Conservation (phyloP, 2,329 filamentous ascomycete genomes). For the Periconia digitata region DNA sequence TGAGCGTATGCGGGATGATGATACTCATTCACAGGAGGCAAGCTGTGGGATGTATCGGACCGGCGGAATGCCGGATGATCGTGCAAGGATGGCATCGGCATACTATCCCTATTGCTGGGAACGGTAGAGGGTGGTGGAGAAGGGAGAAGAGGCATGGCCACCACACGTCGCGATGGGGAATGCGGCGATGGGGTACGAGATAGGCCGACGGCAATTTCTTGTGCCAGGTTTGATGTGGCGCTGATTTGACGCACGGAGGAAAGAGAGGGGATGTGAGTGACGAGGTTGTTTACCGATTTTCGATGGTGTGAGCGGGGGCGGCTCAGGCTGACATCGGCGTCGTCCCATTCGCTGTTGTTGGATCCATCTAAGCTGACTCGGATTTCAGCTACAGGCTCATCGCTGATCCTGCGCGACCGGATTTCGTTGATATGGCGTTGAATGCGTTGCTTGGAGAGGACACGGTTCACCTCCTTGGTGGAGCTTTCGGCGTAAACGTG, state of each 20-base stretch:
- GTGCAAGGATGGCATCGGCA: constrained; percentile 26
- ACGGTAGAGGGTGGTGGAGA: constrained; percentile 32
- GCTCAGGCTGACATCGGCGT: constrained; percentile 34
- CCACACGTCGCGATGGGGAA: constrained; percentile 22
- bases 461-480: constrained; percentile 39
- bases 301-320: constrained; percentile 18
- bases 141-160: constrained; percentile 34
- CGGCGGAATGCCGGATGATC: constrained; percentile 23
- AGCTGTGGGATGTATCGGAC: constrained; percentile 1
- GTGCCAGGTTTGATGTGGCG: constrained; percentile 9
- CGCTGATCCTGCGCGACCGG: constrained; percentile 38
- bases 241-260: constrained; percentile 16
- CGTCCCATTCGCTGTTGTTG: constrained; percentile 41
- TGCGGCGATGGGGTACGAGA: constrained; percentile 17
- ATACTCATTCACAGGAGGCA: not conserved
- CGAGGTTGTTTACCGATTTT: constrained; percentile 23
- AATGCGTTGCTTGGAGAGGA: constrained; percentile 47
- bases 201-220: constrained; percentile 21
- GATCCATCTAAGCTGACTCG: constrained; percentile 46
- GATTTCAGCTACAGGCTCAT: constrained; percentile 36
- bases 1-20: not conserved
- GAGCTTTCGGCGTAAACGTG: constrained; percentile 37
- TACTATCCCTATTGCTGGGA: constrained; percentile 24
- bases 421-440: constrained; percentile 48
- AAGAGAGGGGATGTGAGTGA: constrained; percentile 33